These are phyloP conservation scores for Hydrangea macrophylla DNA, from an alignment of 148 eudicot genomes.

Conservation along the genomic window DNA sequence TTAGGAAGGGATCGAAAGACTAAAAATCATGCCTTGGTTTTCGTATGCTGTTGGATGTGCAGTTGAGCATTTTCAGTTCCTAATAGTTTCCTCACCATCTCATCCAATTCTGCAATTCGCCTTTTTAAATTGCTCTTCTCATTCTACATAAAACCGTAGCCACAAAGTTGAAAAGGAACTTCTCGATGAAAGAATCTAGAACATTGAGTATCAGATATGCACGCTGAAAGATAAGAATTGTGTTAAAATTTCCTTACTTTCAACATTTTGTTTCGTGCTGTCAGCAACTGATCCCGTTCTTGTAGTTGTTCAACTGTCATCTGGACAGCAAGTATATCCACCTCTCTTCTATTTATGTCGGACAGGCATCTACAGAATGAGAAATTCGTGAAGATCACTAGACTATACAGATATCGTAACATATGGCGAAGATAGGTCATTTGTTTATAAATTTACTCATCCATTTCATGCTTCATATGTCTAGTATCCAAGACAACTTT, in stretches of 20 bases:
- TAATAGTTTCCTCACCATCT: conserved; percentile 39
- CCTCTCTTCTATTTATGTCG: conserved; percentile 40
- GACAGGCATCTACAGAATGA: conserved; percentile 32
- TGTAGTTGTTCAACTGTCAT: conserved; percentile 44
- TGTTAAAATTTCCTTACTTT: conserved; percentile 30
- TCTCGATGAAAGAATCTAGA: not conserved
- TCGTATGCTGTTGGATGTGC: conserved; percentile 29
- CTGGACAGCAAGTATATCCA: conserved; percentile 37
- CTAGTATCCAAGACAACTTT: not conserved
- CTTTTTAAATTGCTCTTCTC: conserved; percentile 50
- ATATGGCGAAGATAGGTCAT: not conserved
- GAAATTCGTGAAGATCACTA: conserved; percentile 4
- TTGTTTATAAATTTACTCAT: not conserved
- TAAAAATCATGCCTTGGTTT: conserved; percentile 18
- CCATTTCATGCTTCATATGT: not conserved
- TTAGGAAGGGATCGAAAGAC: too few relatives aligned
- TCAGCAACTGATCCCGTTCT: conserved; percentile 53
- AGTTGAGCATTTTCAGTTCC: conserved; percentile 35
- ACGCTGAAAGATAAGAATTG: not conserved
- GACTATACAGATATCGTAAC: not conserved
- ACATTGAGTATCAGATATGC: not conserved
- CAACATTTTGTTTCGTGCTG: conserved; percentile 58
- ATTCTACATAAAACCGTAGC: conserved; percentile 27
- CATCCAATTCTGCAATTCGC: conserved; percentile 48
- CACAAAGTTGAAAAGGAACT: conserved; percentile 2